Percentiles rank a stretch among this genome's conserved stretches.
These are phyloP conservation scores for Saccharum hybrid DNA, from an alignment of 202 grass and related monocot genomes.

Conservation along the genomic window DNA sequence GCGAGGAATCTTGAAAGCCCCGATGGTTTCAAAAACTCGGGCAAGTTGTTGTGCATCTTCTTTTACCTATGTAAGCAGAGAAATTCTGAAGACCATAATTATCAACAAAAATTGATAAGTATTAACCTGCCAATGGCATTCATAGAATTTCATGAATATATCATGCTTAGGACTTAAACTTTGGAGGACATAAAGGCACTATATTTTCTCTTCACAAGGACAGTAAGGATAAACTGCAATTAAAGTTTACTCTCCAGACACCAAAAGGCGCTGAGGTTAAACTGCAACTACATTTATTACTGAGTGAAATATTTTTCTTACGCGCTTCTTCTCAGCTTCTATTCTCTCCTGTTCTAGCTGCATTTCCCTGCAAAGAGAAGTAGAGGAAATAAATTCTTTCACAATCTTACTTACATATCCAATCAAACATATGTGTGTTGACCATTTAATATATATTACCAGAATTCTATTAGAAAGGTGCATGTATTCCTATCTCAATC, in stretches of 20 bases:
- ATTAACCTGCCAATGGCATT: background rate
- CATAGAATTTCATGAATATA: background rate
- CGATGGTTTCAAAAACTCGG: constrained; percentile 76
- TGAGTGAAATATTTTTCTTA: constrained; percentile 39
- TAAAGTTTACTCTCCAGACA: background rate
- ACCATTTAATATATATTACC: background rate
- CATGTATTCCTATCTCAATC: constrained; percentile 8
- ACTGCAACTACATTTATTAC: background rate
- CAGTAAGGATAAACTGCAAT: background rate
- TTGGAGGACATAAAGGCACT: background rate
- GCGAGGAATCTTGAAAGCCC: constrained; percentile 86
- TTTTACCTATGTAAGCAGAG: constrained; percentile 67
- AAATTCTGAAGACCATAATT: background rate
- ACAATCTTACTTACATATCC: background rate
- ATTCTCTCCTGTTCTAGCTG: constrained; percentile 85
- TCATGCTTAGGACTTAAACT: background rate
- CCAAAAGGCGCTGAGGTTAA: background rate
- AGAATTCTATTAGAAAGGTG: background rate
- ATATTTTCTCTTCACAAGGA: background rate
- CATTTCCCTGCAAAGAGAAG: constrained; percentile 77
- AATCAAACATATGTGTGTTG: background rate
- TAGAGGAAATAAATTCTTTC: background rate
- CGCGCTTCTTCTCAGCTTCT: constrained; percentile 83
- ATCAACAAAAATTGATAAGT: background rate
- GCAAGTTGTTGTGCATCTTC: constrained; percentile 91